phyloP scores from a whole-genome alignment of 805 yeast species.

The Wickerhamiella azyma region DNA sequence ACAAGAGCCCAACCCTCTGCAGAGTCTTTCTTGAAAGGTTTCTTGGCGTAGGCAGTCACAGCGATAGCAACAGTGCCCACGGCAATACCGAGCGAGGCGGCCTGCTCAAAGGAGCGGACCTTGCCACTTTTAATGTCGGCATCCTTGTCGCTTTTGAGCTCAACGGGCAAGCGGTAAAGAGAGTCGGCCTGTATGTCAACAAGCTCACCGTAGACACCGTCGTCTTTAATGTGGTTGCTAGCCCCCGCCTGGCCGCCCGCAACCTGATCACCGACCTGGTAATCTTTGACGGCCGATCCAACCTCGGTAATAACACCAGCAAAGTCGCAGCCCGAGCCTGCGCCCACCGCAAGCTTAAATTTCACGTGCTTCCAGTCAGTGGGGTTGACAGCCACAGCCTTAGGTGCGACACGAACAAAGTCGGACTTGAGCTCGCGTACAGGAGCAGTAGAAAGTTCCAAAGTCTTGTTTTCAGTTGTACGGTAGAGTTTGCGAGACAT shows the following conservation, averaged over 20 bases:
- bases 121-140: constrained; percentile 27
- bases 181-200: constrained; percentile 28
- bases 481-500: neutral
- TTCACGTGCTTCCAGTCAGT: constrained; percentile 54
- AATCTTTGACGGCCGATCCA: constrained; percentile 31
- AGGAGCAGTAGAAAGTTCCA: neutral
- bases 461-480: neutral
- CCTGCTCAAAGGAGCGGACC: constrained; percentile 44
- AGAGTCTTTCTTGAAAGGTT: constrained; percentile 23
- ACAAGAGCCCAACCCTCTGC: constrained; percentile 16
- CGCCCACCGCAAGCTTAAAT: constrained; percentile 32
- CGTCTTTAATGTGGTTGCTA: constrained; percentile 27
- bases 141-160: constrained; percentile 15
- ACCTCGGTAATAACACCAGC: constrained; percentile 43
- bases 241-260: constrained; percentile 45
- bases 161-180: constrained; percentile 21
- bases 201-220: constrained; percentile 51
- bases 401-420: constrained; percentile 35
- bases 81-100: constrained; percentile 47
- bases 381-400: constrained; percentile 50
- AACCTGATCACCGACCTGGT: constrained; percentile 42
- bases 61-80: constrained; percentile 35
- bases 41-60: constrained; percentile 23
- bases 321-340: constrained; percentile 45
- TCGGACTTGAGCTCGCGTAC: neutral